Base-by-base conservation (phyloP, 1,139 yeast genomes). In the Geotrichum reessii region DNA sequence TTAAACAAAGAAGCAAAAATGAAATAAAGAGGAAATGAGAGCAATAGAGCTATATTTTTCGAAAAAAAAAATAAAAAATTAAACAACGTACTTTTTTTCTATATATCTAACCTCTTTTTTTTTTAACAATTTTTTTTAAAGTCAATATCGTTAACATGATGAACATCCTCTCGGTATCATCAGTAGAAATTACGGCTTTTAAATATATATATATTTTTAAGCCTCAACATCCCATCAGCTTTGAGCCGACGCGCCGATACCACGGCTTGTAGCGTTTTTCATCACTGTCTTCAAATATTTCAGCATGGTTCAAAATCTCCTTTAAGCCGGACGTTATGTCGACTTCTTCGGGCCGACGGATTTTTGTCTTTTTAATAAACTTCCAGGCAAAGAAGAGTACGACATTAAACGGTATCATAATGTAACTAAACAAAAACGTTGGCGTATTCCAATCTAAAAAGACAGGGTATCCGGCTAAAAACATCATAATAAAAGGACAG, bases 351-450 rank as follows among this genome's bases (percentile, higher is more conserved):
- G 87, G 78, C 48, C 75, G 73, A 55, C 71, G 74, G 75, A 83
- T 76, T 64, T 77, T 80, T 54, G 85, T 81, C 58, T 78, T 74
- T 68, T 76, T 78, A n/a, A 84, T 46, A 3, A 80, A 50, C 67
- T 87, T 87, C 24, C 86, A 86, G 21, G 71, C 72, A 12, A 84
- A 62, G 63, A 78, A 86, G 22, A 87, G 75, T 1, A 71, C 82
- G 56, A 85, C 69, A 66, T 84, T 84, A 52, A 87, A 74, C 61
- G 86, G 86, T 27, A 87, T 77, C 83, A 86, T 82, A 63, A 87
- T 71, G 67, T 87, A 87, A 62, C 81, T 79, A 67, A 86, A 86
- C 60, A 87, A 70, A 66, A 87, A 88, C 14, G 83, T 77, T 61
- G 84, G 73, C 21, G 78, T 69, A 55, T 74, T 73, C 95, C 95